Conservation (phyloP, 2,329 filamentous ascomycete species). For the Sarocladium oryzae region DNA sequence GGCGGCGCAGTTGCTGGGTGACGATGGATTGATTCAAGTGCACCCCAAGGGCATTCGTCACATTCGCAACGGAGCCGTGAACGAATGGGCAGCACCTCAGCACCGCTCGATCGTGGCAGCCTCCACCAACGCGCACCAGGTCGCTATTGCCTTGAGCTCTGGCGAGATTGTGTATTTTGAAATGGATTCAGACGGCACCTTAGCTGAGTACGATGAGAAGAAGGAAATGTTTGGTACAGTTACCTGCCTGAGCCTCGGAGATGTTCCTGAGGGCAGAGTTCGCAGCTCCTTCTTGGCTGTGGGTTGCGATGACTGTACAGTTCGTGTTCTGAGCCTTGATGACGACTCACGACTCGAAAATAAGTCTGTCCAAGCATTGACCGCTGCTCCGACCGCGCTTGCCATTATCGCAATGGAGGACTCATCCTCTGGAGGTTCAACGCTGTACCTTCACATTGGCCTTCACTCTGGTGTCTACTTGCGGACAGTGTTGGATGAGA, state of each 20-base stretch:
- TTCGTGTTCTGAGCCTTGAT: slow-evolving; percentile 84
- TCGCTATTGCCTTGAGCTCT: slow-evolving; percentile 88
- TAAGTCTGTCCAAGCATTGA: slow-evolving; percentile 90
- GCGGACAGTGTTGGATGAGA: slow-evolving; percentile 87
- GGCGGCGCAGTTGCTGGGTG: slow-evolving; percentile 88
- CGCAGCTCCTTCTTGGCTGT: slow-evolving; percentile 92
- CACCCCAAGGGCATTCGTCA: slow-evolving; percentile 95
- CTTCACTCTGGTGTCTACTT: slow-evolving; percentile 94
- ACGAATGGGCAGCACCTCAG: slow-evolving; percentile 89
- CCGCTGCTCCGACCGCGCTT: slow-evolving; percentile 80
- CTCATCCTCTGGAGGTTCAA: slow-evolving; percentile 79
- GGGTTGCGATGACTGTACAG: slow-evolving; percentile 93
- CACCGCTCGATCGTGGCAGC: slow-evolving; percentile 94
- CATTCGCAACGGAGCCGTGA: slow-evolving; percentile 70
- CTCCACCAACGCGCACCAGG: slow-evolving; percentile 86
- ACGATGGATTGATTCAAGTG: slow-evolving; percentile 87
- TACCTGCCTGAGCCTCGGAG: slow-evolving; percentile 87
- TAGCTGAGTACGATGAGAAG: slow-evolving; percentile 92
- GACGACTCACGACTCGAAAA: slow-evolving; percentile 86
- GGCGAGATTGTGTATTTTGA: slow-evolving; percentile 98
- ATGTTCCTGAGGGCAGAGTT: slow-evolving; percentile 82
- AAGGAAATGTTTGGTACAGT: slow-evolving; percentile 94
- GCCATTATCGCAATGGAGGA: slow-evolving; percentile 95
- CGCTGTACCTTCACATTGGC: slow-evolving; percentile 91
- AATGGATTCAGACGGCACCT: slow-evolving; percentile 83